Base-by-base conservation (phyloP, 805 yeast genomes). In the Peterozyma toletana region DNA sequence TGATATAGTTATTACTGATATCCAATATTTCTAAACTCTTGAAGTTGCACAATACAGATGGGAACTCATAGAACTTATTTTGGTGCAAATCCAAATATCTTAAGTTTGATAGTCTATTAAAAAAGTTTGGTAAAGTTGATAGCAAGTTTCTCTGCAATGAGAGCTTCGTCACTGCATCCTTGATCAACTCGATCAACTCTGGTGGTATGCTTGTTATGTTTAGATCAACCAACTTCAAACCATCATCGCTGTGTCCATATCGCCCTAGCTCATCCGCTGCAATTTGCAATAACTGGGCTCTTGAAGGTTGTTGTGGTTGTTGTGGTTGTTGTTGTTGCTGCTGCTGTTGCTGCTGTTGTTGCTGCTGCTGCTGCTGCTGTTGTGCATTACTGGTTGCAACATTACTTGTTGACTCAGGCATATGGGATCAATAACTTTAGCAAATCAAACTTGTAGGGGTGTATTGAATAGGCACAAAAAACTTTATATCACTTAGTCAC, bases 11-110 rank as follows among this genome's bases (percentile, higher is more conserved):
- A 33, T 66, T 60, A 16, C 88, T 78, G 16, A 85, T 57, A 58
- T 86, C 91, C 36, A 86, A 59, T 41, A 80, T 78, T 53, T 83
- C 90, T 43, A 86, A 61, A 7, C 68, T 65, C 11, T 54, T 52
- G 35, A 73, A 66, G 3, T 55, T 54, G 15, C 52, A 46, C 46
- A 77, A 52, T 6, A 68, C 58, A 2, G 53, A 57, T 0, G 95
- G 89, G 38, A 86, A 70, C 38, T 62, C 67, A 2, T 66, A 50
- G 41, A 86, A 68, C 38, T 63, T 56, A 57, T 86, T 86, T 46
- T 70, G 66, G 55, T 85, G 84, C 38, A 86, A 60, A 57, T 86
- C 91, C 45, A 86, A 61, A 49, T 79, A 82, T 43, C 76, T 66
- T 42, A 85, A 60, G 37, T 66, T 61, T 11, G 67, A 51, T 46